Base-by-base conservation (phyloP, 148 eudicot species). In the Amaranthus palmeri region DNA sequence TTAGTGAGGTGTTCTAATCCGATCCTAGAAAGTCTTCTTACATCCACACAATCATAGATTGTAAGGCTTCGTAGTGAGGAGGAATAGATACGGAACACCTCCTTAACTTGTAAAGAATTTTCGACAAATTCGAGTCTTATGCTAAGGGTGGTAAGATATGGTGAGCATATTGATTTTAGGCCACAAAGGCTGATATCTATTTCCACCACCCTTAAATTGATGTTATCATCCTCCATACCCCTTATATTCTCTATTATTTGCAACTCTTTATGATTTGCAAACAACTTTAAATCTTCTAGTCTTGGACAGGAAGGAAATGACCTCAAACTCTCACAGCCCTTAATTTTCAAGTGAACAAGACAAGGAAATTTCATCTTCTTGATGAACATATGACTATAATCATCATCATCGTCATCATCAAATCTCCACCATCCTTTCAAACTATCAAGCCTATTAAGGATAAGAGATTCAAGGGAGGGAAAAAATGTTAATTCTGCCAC, bases 371-470 rank as follows among this genome's bases (percentile, higher is more conserved):
- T 46, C 7, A 12, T 6, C 15, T 6, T 41, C 4, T 15, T 25
- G 36, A 5, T 45, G 14, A 1, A 7, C 13, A 5, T 62, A n/a
- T n/a, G n/a, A n/a, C n/a, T n/a, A n/a, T n/a, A n/a, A n/a, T n/a
- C n/a, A n/a, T n/a, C n/a, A n/a, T n/a, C n/a, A n/a, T n/a, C n/a
- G n/a, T n/a, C n/a, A n/a, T n/a, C n/a, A n/a, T n/a, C n/a, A n/a
- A n/a, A n/a, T n/a, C n/a, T 43, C 74, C 80, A 13, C 83, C 80
- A 76, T 41, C 73, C 71, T 44, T 61, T 62, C 74, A 80, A 48
- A 5, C 68, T 60, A 0, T 2, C 12, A 43, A 68, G 1, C 1
- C 0, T 47, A 0, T 3, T 1, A 10, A 80, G 8, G 17, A 17
- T 10, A 6, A 80, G 77, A 0, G 4, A 8, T 52, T 65, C 59